A percentile compares a stretch with the other conserved stretches of the same genome.
Evolutionary conservation across 768 basidiomycete species (phyloP).

Genomic region (Xerocomellus chrysenteron): DNA sequence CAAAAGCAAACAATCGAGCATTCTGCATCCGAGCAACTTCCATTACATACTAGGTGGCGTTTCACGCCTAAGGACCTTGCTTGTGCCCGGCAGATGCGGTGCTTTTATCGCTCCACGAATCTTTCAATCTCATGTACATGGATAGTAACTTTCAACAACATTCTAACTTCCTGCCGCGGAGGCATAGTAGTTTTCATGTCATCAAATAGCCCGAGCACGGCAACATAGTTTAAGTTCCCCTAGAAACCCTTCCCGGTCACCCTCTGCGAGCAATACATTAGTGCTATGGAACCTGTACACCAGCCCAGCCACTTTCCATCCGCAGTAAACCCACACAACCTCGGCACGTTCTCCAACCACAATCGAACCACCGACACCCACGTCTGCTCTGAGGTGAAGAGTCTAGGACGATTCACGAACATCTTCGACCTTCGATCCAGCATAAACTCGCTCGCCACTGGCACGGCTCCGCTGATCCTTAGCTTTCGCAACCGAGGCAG

Average conservation of each 20-base stretch:
- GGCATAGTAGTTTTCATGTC: neutral
- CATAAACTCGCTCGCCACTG: conserved; percentile 23
- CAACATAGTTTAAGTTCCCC: neutral
- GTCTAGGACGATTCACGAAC: conserved; percentile 6
- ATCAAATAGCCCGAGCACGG: too few species aligned
- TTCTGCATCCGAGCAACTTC: too few species aligned
- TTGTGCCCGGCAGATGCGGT: too few species aligned
- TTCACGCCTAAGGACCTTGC: too few species aligned
- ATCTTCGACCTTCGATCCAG: conserved; percentile 19
- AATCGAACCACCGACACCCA: conserved; percentile 14
- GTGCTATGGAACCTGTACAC: conserved; percentile 6
- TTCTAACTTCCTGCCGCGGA: neutral
- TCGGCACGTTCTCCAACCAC: conserved; percentile 23
- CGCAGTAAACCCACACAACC: conserved; percentile 18
- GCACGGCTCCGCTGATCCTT: conserved; percentile 18
- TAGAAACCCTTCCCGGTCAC: neutral
- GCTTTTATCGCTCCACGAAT: neutral
- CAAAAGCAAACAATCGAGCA: too few species aligned
- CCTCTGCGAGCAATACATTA: neutral
- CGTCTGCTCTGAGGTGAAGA: too few species aligned
- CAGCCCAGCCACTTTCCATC: conserved; percentile 24
- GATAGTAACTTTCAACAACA: neutral
- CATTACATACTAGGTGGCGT: too few species aligned
- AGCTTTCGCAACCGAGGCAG: conserved; percentile 17
- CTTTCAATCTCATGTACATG: conserved; percentile 1